These are phyloP conservation scores for Melampsora allii-populina DNA, from an alignment of 1,284 basidiomycete species.

Conservation along the genomic window DNA sequence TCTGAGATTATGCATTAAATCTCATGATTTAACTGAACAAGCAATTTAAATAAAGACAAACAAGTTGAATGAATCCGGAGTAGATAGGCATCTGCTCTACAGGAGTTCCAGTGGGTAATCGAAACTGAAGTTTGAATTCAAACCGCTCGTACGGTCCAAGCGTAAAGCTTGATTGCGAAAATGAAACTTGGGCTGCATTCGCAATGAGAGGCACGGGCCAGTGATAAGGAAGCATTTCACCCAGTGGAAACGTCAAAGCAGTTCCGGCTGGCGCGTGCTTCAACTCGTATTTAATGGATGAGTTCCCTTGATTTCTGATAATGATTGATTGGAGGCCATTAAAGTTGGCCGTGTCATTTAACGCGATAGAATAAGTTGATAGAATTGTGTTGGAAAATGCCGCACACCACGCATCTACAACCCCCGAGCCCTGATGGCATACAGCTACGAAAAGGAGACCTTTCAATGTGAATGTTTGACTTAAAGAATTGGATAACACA, in stretches of 20 bases:
- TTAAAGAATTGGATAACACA: background rate
- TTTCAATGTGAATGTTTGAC: background rate
- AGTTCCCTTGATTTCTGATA: constrained; percentile 26
- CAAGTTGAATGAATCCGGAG: constrained; percentile 28
- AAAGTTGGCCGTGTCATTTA: constrained; percentile 43
- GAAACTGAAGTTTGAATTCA: constrained; percentile 20
- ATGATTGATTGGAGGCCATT: constrained; percentile 23
- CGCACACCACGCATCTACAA: constrained; percentile 42
- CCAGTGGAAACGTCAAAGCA: constrained; percentile 18
- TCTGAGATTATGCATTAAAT: no score
- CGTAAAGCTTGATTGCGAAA: constrained; percentile 21
- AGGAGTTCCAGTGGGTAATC: constrained; percentile 13
- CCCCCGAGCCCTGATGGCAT: constrained; percentile 38
- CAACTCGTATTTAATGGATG: constrained; percentile 14
- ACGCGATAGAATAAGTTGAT: constrained; percentile 29
- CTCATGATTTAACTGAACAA: background rate
- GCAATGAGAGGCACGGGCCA: constrained; percentile 35
- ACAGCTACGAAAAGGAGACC: constrained; percentile 20
- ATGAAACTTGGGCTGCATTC: constrained; percentile 9
- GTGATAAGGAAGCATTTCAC: constrained; percentile 1
- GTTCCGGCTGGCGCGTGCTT: constrained; percentile 37
- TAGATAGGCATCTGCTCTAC: constrained; percentile 24
- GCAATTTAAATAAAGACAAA: background rate
- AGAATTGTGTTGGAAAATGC: constrained; percentile 36
- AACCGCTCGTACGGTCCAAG: constrained; percentile 19